Conservation (phyloP, 2,329 filamentous ascomycete genomes). For the Pseudocercospora cruenta region DNA sequence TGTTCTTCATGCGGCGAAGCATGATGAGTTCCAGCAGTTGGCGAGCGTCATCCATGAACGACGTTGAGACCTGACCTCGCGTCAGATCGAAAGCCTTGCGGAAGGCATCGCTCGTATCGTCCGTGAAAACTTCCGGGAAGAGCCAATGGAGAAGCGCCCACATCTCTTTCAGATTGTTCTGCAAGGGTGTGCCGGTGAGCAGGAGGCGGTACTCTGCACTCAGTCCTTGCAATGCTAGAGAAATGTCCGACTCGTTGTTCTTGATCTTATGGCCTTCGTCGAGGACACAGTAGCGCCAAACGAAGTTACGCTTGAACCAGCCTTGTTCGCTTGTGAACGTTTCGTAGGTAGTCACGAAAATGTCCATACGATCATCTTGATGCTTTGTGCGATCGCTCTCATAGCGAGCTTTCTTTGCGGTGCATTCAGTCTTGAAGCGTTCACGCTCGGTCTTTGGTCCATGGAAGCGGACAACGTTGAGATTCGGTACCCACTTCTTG, state of each 20-base stretch:
- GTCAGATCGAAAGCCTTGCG: slow-evolving; percentile 60
- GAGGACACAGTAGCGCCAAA: slow-evolving; percentile 57
- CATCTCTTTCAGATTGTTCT: slow-evolving; percentile 62
- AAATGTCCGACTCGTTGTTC: slow-evolving; percentile 51
- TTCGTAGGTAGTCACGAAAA: slow-evolving; percentile 58
- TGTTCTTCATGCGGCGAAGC: slow-evolving; percentile 62
- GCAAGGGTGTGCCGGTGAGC: slow-evolving; percentile 60
- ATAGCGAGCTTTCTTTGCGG: slow-evolving; percentile 18
- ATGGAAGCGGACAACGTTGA: slow-evolving; percentile 55
- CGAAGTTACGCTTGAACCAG: slow-evolving; percentile 56
- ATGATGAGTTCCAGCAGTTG: slow-evolving; percentile 61
- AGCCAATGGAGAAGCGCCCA: slow-evolving; percentile 63
- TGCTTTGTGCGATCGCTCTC: slow-evolving; percentile 8
- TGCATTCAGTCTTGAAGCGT: slow-evolving; percentile 45
- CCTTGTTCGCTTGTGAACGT: slow-evolving; percentile 49
- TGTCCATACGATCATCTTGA: slow-evolving; percentile 47
- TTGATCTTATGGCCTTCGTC: slow-evolving; percentile 60
- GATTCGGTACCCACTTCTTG: slow-evolving; percentile 51
- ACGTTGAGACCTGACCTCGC: slow-evolving; percentile 57
- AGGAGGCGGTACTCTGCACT: slow-evolving; percentile 55
- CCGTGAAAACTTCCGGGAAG: slow-evolving; percentile 60
- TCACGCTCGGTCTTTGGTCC: slow-evolving; percentile 49
- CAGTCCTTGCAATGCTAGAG: slow-evolving; percentile 48
- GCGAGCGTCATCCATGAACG: slow-evolving; percentile 58
- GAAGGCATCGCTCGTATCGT: slow-evolving; percentile 56